Evolutionary conservation across 495 filamentous ascomycete species (phyloP), one percentile per base, ranked within the genome.

Genomic region (Podospora australis): DNA sequence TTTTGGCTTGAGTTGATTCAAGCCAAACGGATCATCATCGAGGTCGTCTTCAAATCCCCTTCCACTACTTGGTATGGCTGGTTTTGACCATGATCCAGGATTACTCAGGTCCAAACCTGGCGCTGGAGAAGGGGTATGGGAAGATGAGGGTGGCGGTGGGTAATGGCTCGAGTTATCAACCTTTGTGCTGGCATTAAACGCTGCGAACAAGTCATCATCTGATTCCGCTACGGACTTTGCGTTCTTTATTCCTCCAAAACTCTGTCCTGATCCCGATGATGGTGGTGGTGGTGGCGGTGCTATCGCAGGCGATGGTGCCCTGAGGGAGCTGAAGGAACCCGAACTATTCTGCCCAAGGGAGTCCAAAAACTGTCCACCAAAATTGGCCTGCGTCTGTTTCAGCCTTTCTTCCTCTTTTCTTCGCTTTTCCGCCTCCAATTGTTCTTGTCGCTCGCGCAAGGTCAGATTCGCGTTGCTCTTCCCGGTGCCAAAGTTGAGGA

Each of bases 21-120:
- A 73, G n/a, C 90, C 92, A 57, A 98, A 97, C 7, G 90, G 88
- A 58, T 96, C 91, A 50, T 96, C 91, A 50, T 95, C 84, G 44
- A 78, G 75, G 29, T 76, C 69, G 17, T 66, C 69, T 10, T 21
- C 55, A 42, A 62, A 35, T 10, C 49, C 58, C n/a, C n/a, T n/a
- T 13, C 58, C 53, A 28, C 50, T 51, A 13, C 52, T 47, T 3
- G 52, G 30, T 3, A 53, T 21, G 4, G 48, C 28, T 39, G 62
- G 52, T 45, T 57, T 48, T 29, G 47, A 55, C 70, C 70, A 75
- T 17, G 70, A 57, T 19, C 62, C 47, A 3, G 72, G 67, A 28
- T 63, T 57, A 44, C 54, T 58, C 36, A 73, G 55, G 54, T 73
- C 58, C 19, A 64, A 42, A 5, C 16, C 44, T 7, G 50, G 64